Evolutionary conservation across 768 basidiomycete species (phyloP), one percentile per base, ranked within the genome.

Genomic region (Agrocybe praecox): DNA sequence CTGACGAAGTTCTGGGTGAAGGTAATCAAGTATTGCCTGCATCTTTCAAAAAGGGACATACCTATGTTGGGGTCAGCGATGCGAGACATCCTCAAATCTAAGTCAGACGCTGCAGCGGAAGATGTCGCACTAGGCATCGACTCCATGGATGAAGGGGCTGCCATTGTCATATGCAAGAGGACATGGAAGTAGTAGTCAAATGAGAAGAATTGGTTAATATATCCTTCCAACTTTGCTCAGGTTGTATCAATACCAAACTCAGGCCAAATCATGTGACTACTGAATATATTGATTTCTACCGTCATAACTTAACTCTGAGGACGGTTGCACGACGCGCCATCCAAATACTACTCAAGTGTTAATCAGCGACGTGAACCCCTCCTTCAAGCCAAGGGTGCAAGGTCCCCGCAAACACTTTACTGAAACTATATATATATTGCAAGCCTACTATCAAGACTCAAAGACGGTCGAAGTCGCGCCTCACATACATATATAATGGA

Each of bases 61-160:
- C 89, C 89, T 68, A 85, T 83, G 32, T 85, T 83, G 42, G 89
- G 89, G 70, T 92, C 90, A 18, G 87, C 87, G 55, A 92, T 84
- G 33, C 85, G 80, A 40, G 87, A 87, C 48, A 87, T 86, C 68
- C 86, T 82, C 66, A 83, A 72, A 73, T 91, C 89, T 40, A 91
- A 74, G 71, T 91, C 89, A 47, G 83, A 74, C 2, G 73, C 67
- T 23, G 74, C 71, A 46, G 77, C 68, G 62, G 74, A 69, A 56
- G 52, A 42, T 34, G 52, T 48, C n/a, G 70, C 69, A 24, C 67
- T 64, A 56, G 59, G 62, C 51, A 66, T 60, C 61, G 29, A 24
- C 50, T 77, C 76, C 70, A 74, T 72, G 43, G 68, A 62, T 57
- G 69, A 66, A 50, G 67, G 63, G 56, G 72, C 61, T 59, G 72